A percentile compares a stretch with the other conserved stretches of the same genome.
phyloP scores from a whole-genome alignment of 73 alveolate species.

The Paramecium bursaria region DNA sequence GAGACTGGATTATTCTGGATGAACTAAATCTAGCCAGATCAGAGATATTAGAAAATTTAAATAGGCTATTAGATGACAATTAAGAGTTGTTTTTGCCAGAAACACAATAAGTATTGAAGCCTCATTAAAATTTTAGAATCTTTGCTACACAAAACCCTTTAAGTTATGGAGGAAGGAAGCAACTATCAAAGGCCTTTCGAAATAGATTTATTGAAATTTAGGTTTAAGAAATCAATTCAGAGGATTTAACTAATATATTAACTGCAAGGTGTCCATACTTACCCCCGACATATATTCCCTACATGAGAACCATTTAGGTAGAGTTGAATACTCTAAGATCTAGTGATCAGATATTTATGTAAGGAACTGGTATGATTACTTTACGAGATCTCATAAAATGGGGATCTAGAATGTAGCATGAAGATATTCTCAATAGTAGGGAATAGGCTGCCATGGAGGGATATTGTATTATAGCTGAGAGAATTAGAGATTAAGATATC shows the following conservation, averaged over 20 bases:
- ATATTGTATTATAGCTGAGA: slow-evolving; percentile 95
- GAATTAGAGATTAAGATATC: slow-evolving; percentile 93
- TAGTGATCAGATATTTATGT: slow-evolving; percentile 76
- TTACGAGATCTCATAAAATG: slow-evolving; percentile 98
- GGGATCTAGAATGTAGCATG: slow-evolving; percentile 85
- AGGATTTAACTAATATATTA: slow-evolving; percentile 93
- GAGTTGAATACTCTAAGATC: slow-evolving; percentile 56
- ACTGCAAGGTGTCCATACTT: slow-evolving; percentile 83
- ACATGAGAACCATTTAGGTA: slow-evolving; percentile 30
- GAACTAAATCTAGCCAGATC: slow-evolving; percentile 96
- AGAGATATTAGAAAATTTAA: slow-evolving; percentile 95
- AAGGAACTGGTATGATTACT: slow-evolving; percentile 95
- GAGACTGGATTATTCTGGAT: slow-evolving; percentile 95
- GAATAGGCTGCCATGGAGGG: slow-evolving; percentile 87
- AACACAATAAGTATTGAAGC: slow-evolving; percentile 92
- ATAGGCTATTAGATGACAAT: slow-evolving; percentile 99
- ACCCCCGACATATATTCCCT: slow-evolving; percentile 59
- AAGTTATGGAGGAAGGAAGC: slow-evolving; percentile 98
- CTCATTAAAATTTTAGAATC: slow-evolving; percentile 97
- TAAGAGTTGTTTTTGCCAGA: slow-evolving; percentile 97
- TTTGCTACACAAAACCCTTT: slow-evolving; percentile 99
- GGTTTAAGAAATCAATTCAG: slow-evolving; percentile 91
- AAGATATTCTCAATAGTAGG: slow-evolving; percentile 31
- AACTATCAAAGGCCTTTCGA: slow-evolving; percentile 97
- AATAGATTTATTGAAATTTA: slow-evolving; percentile 93